Evolutionary conservation across 192 early-diverging fungal species (phyloP), one percentile per base, ranked within the genome.

Genomic region (Chytriomyces sp.): DNA sequence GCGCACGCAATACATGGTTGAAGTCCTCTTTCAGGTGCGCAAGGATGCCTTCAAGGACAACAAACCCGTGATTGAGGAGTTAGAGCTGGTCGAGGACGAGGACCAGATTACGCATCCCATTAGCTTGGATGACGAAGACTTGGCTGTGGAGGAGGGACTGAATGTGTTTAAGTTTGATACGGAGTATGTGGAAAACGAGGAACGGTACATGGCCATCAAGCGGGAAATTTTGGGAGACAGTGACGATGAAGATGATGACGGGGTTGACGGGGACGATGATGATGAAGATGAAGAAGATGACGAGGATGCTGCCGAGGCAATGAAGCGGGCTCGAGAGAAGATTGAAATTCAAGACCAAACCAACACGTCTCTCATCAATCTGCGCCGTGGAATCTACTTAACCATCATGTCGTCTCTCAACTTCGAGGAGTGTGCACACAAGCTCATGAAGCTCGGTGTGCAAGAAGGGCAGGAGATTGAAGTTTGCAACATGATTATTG

Each of bases 1-100:
- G 74, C 92, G 96, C 72, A 89, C 93, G 4, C 95, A 98, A 78
- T 94, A 97, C 68, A 98, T 97, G 95, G 92, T 98, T 33, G 96
- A 98, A 77, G 95, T 96, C 22, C 72, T 98, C 33, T 96, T 98
- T 76, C 95, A 98, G 84, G 86, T 94, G 26, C 86, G 96, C 38
- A 93, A 93, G 59, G 94, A 96, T 55, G 93, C 93, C 59, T 98
- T 92, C 83, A 95, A 95, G 62, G 92, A 95, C 67, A 93, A 93
- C 64, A 91, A 89, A 57, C 79, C 90, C 3, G 81, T 97, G 6
- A 74, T 85, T 7, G 78, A 82, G 22, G 95, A 90, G 12, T 77
- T 98, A 52, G 96, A 98, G 76, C 70, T 98, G 22, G 94, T 98
- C 5, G 93, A 96, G 19, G 91, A 94, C 52, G 94, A 93, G n/a